Base-by-base conservation (phyloP, 2,329 filamentous ascomycete species). In the Apiospora marii region DNA sequence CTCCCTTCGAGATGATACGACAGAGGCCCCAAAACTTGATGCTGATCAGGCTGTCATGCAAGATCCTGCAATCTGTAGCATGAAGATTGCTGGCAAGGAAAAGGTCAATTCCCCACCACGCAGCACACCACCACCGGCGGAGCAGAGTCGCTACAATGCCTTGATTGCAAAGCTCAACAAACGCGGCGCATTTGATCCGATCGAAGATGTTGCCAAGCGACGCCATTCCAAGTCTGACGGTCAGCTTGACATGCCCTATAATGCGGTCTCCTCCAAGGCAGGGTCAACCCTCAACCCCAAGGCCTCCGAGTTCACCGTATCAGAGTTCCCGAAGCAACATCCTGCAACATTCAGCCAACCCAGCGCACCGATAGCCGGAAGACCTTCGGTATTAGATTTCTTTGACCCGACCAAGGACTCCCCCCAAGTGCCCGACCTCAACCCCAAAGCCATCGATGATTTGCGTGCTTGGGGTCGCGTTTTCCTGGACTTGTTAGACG, bases 271-370 rank as follows among this genome's bases (percentile, higher is more conserved):
- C 44, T 30, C 24, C 51, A 58, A 43, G 16, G 53, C 61, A 67
- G 44, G 44, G 30, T 75, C 76, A 24, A 74, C 61, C 0, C 49
- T 80, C 72, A 80, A 80, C 71, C 79, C 79, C 1, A 49, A 74
- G 58, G 79, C 79, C 14, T 34, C 72, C 8, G 78, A 80, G 49
- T 80, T 80, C 68, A 72, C 51, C 30, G 72, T 43, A 61, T 14
- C 70, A n/a, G 24, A 41, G 7, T 19, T 68, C 24, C 24, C 41
- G 2, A 67, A 46, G n/a, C 49, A 73, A 41, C 53, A 69, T 48
- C 46, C 61, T 12, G 68, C 44, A 41, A 53, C 51, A 61, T 67
- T 53, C n/a, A 67, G 67, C n/a, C 67, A 19, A 30, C 24, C 46
- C 67, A 48, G 46, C 58, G 58, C 58, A 41, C 34, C 58, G 12